phyloP scores from a whole-genome alignment of 2,329 filamentous ascomycete genomes.

The Nemania sp. region DNA sequence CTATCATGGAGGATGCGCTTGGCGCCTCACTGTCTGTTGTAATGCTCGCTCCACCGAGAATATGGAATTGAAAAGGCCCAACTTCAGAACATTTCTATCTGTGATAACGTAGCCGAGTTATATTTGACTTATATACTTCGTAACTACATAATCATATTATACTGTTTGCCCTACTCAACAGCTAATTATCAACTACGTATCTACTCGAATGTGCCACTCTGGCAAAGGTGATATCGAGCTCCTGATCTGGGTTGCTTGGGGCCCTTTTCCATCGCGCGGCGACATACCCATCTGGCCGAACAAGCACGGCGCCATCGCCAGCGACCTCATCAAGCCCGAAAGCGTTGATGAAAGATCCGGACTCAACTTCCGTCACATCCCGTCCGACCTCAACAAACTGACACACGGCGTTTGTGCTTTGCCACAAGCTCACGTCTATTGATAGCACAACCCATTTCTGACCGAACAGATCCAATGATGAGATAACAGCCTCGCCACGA shows the following conservation, averaged over 20 bases:
- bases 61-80: too few relatives aligned
- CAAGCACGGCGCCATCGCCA: neutral
- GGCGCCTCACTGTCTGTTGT: too few relatives aligned
- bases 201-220: neutral
- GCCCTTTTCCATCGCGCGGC: neutral
- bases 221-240: neutral
- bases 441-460: neutral
- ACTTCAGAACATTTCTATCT: too few relatives aligned
- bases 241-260: neutral
- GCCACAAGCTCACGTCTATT: neutral
- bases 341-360: neutral
- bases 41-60: too few relatives aligned
- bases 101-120: too few relatives aligned
- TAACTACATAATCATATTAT: neutral
- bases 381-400: neutral
- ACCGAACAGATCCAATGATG: conserved; percentile 3
- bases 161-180: neutral
- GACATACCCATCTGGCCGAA: neutral
- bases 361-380: neutral
- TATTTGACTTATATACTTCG: too few relatives aligned
- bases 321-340: neutral
- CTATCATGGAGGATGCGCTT: too few relatives aligned
- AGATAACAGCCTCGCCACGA: neutral
- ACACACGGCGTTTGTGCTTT: neutral
- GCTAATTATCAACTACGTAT: neutral